Evolutionary conservation across 2,329 filamentous ascomycete genomes (phyloP).

Genomic region (Talaromyces amestolkiae): DNA sequence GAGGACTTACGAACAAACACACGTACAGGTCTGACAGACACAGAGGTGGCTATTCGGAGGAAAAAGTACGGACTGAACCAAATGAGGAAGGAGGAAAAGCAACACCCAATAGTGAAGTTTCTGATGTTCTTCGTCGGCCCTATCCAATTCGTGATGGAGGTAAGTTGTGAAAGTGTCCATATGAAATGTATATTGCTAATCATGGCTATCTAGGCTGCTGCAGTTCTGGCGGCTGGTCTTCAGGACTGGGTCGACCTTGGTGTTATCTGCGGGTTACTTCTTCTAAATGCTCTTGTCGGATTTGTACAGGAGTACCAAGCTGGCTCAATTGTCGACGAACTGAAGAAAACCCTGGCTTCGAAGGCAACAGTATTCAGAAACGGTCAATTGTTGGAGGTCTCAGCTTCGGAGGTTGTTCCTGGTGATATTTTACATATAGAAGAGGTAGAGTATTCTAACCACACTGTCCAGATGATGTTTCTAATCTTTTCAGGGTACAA

Average conservation of each 20-base stretch:
- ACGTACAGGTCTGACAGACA: constrained; percentile 67
- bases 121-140: constrained; percentile 78
- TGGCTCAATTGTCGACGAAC: constrained; percentile 82
- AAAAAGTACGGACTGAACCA: constrained; percentile 80
- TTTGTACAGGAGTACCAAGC: constrained; percentile 90
- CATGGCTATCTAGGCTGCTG: constrained; percentile 57
- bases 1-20: constrained; percentile 76
- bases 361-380: constrained; percentile 86
- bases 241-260: constrained; percentile 91
- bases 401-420: constrained; percentile 79
- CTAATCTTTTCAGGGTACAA: constrained; percentile 61
- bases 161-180: constrained; percentile 40
- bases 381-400: constrained; percentile 71
- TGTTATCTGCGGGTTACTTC: constrained; percentile 78
- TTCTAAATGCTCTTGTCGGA: constrained; percentile 82
- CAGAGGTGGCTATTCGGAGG: constrained; percentile 62
- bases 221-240: constrained; percentile 77
- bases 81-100: constrained; percentile 81
- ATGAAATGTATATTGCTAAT: constrained; percentile 13
- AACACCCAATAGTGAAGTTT: constrained; percentile 82
- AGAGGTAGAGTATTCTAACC: constrained; percentile 50
- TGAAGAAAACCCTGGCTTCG: constrained; percentile 86
- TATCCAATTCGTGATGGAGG: constrained; percentile 94
- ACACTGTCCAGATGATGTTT: constrained; percentile 2
- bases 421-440: constrained; percentile 88